These are phyloP conservation scores for Lepidium africanum DNA, from an alignment of 345 rosid genomes.

Conservation along the genomic window DNA sequence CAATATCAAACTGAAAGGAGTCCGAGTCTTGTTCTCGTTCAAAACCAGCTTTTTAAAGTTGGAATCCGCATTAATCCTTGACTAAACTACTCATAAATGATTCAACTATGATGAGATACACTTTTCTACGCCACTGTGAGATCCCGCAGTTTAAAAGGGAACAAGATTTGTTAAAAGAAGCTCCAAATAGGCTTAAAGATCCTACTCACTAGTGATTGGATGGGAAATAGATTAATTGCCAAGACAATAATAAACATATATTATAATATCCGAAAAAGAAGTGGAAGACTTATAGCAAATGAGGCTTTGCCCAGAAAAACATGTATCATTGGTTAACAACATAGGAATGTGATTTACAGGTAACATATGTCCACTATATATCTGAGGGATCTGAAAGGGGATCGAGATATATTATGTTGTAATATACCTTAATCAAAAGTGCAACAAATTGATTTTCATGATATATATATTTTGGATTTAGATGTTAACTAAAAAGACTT, in stretches of 20 bases:
- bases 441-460: neutral
- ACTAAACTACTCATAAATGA: neutral
- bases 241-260: neutral
- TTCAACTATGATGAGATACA: neutral
- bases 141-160: neutral
- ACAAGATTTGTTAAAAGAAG: neutral
- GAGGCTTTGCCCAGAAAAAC: neutral
- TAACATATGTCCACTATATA: neutral
- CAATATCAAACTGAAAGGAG: neutral
- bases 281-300: neutral
- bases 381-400: neutral
- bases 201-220: constrained; percentile 7
- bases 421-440: neutral
- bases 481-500: neutral
- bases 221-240: neutral
- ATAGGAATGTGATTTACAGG: constrained; percentile 6
- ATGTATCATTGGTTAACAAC: neutral
- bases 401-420: neutral
- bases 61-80: neutral
- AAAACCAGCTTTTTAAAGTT: neutral
- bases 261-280: neutral
- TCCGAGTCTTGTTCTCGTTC: neutral
- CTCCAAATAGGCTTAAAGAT: neutral
- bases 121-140: neutral
- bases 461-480: too few relatives aligned